These are phyloP conservation scores for Malassezia caprae DNA, from an alignment of 1,284 basidiomycete species.

Conservation along the genomic window DNA sequence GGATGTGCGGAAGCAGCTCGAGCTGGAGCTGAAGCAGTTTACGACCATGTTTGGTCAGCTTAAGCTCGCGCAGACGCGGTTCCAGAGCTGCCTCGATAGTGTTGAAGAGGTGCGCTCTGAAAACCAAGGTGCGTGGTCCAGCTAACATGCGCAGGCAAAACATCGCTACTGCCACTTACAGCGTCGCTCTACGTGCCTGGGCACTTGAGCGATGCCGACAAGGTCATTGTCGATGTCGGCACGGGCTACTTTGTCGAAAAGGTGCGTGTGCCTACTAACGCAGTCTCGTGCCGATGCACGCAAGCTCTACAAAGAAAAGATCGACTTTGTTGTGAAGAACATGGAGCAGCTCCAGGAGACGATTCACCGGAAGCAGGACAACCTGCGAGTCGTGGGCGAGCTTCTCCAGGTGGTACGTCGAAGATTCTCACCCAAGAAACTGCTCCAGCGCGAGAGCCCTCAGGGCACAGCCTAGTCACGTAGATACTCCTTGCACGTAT, in stretches of 20 bases:
- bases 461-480: not conserved
- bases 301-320: conserved; percentile 37
- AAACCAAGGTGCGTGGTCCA: conserved; percentile 54
- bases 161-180: conserved; percentile 79
- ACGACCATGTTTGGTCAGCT: conserved; percentile 85
- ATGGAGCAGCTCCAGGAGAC: conserved; percentile 44
- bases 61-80: conserved; percentile 83
- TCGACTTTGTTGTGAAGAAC: conserved; percentile 38
- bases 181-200: conserved; percentile 92
- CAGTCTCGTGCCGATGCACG: conserved; percentile 35
- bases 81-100: conserved; percentile 74
- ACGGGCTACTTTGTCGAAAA: conserved; percentile 95
- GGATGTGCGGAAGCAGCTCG: conserved; percentile 42
- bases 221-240: conserved; percentile 88
- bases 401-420: conserved; percentile 39
- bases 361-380: conserved; percentile 42
- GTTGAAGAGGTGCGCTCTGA: conserved; percentile 65
- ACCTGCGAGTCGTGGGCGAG: conserved; percentile 39
- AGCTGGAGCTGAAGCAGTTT: conserved; percentile 79
- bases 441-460: conserved; percentile 1
- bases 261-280: conserved; percentile 52
- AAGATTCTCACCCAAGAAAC: not conserved
- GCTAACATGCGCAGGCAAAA: conserved; percentile 58
- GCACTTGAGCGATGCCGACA: conserved; percentile 67
- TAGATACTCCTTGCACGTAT: not conserved